A percentile compares a stretch with the other conserved stretches of the same genome.
Evolutionary conservation across 1,284 basidiomycete genomes (phyloP).

Genomic region (Austropuccinia psidii): DNA sequence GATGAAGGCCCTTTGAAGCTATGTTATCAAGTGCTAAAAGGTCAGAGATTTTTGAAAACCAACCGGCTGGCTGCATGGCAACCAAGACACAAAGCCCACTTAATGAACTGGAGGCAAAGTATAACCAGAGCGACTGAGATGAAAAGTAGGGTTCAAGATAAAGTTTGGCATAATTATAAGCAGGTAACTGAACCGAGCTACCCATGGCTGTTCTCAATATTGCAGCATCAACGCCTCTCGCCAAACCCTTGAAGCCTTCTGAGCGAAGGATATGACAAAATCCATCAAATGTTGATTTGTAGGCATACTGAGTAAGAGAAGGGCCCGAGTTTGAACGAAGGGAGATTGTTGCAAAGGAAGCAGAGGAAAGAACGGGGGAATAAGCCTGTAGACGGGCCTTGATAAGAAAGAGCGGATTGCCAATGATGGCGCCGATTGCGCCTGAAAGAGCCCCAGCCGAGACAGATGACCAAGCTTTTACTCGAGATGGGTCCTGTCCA

Average conservation of each 20-base stretch:
- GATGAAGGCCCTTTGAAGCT: not conserved
- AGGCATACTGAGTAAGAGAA: slow-evolving; percentile 85
- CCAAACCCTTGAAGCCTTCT: slow-evolving; percentile 70
- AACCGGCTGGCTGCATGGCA: slow-evolving; percentile 51
- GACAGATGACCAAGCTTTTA: slow-evolving; percentile 39
- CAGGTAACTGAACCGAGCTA: slow-evolving; percentile 84
- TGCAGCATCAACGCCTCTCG: slow-evolving; percentile 86
- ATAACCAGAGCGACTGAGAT: slow-evolving; percentile 73
- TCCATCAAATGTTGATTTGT: slow-evolving; percentile 74
- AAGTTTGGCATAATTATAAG: slow-evolving; percentile 86
- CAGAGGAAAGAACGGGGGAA: slow-evolving; percentile 10
- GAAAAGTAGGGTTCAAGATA: slow-evolving; percentile 51
- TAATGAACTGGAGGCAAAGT: slow-evolving; percentile 74
- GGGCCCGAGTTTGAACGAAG: slow-evolving; percentile 74
- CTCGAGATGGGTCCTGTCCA: slow-evolving; percentile 28
- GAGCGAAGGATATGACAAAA: slow-evolving; percentile 66
- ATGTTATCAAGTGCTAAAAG: not conserved
- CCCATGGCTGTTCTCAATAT: slow-evolving; percentile 91
- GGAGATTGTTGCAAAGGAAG: slow-evolving; percentile 53
- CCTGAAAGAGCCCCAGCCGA: slow-evolving; percentile 39
- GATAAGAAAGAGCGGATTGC: slow-evolving; percentile 90
- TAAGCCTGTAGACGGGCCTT: slow-evolving; percentile 92
- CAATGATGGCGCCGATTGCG: slow-evolving; percentile 61
- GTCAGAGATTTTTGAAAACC: slow-evolving; percentile 4
- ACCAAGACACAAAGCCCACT: slow-evolving; percentile 74